These are phyloP conservation scores for Mycena maculata DNA, from an alignment of 768 basidiomycete species.

Conservation along the genomic window DNA sequence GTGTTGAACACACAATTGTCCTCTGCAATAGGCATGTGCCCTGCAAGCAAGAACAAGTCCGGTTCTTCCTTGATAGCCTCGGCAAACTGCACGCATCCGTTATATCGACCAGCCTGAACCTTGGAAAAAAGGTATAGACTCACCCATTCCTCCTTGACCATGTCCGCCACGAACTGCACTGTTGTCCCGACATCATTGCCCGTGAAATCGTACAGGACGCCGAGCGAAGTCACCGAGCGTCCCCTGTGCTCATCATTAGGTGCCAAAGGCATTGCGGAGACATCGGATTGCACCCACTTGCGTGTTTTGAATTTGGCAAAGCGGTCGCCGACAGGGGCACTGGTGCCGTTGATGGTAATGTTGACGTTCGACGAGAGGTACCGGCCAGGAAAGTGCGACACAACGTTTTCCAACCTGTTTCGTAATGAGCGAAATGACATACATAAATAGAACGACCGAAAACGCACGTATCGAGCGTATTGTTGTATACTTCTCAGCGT, in stretches of 20 bases:
- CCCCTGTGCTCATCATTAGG: constrained; percentile 53
- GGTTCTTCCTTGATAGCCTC: constrained; percentile 85
- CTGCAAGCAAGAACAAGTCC: constrained; percentile 82
- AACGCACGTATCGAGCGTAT: constrained; percentile 20
- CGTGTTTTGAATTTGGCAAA: constrained; percentile 79
- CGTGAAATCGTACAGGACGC: constrained; percentile 82
- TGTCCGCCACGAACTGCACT: constrained; percentile 76
- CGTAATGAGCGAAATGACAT: not conserved
- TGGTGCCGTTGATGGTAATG: constrained; percentile 71
- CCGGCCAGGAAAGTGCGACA: constrained; percentile 26
- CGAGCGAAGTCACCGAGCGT: constrained; percentile 80
- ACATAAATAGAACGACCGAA: too few relatives aligned
- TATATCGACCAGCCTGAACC: constrained; percentile 1
- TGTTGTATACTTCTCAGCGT: constrained; percentile 21
- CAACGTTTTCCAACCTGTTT: constrained; percentile 31
- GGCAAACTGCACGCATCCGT: constrained; percentile 62
- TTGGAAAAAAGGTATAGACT: constrained; percentile 23
- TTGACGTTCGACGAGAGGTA: constrained; percentile 85
- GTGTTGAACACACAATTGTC: constrained; percentile 69
- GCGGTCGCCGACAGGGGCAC: constrained; percentile 57
- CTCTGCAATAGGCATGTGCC: constrained; percentile 84
- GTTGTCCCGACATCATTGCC: constrained; percentile 78
- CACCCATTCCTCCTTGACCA: constrained; percentile 87
- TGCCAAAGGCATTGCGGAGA: not conserved
- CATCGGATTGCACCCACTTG: constrained; percentile 57